Conservation (phyloP, 805 yeast genomes). For the Babjeviella inositovora region DNA sequence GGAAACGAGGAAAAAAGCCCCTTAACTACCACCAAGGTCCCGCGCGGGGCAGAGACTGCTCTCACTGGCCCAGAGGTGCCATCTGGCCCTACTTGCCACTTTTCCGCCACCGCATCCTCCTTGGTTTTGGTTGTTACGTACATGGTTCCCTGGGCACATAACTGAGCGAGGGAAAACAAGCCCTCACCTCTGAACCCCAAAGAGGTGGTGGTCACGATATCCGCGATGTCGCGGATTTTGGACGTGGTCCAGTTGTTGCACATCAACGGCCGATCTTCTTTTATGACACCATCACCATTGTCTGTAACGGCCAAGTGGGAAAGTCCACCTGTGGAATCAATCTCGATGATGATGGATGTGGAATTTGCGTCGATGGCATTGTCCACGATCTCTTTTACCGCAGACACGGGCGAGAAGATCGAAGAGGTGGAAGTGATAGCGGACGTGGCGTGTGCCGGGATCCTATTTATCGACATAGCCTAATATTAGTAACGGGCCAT, state of each 20-base stretch:
- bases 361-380: slow-evolving; percentile 20
- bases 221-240: slow-evolving; percentile 12
- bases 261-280: slow-evolving; percentile 12
- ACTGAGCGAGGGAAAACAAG: slow-evolving; percentile 16
- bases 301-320: slow-evolving; percentile 15
- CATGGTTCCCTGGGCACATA: slow-evolving; percentile 9
- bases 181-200: slow-evolving; percentile 39
- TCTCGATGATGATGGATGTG: slow-evolving; percentile 13
- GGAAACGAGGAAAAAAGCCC: slow-evolving; percentile 14
- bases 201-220: slow-evolving; percentile 11
- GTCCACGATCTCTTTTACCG: slow-evolving; percentile 21
- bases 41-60: slow-evolving; percentile 11
- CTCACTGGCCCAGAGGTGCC: slow-evolving; percentile 9
- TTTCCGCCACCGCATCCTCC: slow-evolving; percentile 12
- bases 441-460: too few relatives aligned
- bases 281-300: slow-evolving; percentile 19
- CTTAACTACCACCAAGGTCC: slow-evolving; percentile 15
- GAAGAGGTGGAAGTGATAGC: too few relatives aligned
- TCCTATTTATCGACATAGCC: too few relatives aligned
- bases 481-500: too few relatives aligned
- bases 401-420: slow-evolving; percentile 15
- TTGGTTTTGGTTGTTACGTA: slow-evolving; percentile 12
- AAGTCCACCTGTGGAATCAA: slow-evolving; percentile 11
- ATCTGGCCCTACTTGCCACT: slow-evolving; percentile 14
- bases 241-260: slow-evolving; percentile 24